A percentile compares a stretch with the other conserved stretches of the same genome.
phyloP scores from a whole-genome alignment of 192 early-diverging fungal genomes.

The Mortierella hygrophila region DNA sequence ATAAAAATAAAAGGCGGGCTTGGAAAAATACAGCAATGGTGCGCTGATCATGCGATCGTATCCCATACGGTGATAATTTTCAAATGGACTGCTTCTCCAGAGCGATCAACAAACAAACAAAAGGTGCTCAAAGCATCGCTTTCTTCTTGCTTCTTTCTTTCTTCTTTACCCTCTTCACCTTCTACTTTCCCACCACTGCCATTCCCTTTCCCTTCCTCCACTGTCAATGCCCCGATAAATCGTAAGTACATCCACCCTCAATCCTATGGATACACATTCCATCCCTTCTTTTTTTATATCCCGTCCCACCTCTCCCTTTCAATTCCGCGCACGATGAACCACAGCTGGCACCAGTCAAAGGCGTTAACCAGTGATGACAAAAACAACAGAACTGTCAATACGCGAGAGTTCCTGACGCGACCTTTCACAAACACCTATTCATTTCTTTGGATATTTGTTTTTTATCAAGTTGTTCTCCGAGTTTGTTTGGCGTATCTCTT shows the following conservation, averaged over 20 bases:
- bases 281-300: background rate
- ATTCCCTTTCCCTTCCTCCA: background rate
- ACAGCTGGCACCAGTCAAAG: slow-evolving; percentile 23
- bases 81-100: background rate
- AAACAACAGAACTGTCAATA: slow-evolving; percentile 22
- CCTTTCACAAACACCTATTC: background rate
- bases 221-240: background rate
- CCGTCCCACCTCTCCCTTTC: background rate
- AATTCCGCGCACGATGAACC: slow-evolving; percentile 17
- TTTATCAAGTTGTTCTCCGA: background rate
- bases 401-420: slow-evolving; percentile 20
- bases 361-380: slow-evolving; percentile 22
- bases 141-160: background rate
- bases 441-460: background rate
- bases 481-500: background rate
- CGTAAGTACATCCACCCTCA: background rate
- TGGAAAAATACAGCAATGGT: background rate
- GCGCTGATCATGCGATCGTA: background rate
- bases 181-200: background rate
- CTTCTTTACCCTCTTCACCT: slow-evolving; percentile 2
- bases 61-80: background rate
- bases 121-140: background rate
- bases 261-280: background rate
- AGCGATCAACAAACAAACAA: background rate
- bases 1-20: background rate